Percentiles rank a stretch among this genome's conserved stretches.
Conservation (phyloP, 257 asterid genomes). For the Schizonepeta tenuifolia region DNA sequence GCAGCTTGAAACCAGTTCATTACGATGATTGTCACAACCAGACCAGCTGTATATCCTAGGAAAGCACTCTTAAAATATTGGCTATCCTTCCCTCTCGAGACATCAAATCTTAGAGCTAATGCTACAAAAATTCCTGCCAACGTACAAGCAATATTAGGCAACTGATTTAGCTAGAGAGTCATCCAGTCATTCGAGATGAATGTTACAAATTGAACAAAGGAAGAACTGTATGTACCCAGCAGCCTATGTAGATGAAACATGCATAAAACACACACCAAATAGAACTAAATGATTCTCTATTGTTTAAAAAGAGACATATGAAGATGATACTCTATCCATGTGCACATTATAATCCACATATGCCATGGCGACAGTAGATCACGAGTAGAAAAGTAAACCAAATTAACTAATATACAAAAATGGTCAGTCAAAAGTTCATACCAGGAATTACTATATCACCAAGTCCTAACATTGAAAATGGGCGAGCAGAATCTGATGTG, state of each 20-base stretch:
- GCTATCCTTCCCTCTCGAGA: conserved; percentile 74
- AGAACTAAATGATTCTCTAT: neutral
- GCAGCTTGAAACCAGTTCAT: conserved; percentile 99
- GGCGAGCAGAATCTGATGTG: conserved; percentile 77
- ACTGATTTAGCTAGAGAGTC: neutral
- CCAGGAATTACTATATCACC: conserved; percentile 99
- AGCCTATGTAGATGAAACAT: neutral
- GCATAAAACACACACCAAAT: neutral
- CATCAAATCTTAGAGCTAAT: conserved; percentile 91
- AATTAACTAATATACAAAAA: neutral
- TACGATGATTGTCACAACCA: conserved; percentile 73
- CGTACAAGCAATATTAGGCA: conserved; percentile 18
- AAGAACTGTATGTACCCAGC: neutral
- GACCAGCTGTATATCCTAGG: conserved; percentile 75
- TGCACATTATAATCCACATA: neutral
- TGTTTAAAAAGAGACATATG: neutral
- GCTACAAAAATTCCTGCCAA: conserved; percentile 95
- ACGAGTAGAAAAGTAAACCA: neutral
- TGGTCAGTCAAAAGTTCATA: conserved; percentile 35
- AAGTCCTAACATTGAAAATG: conserved; percentile 98
- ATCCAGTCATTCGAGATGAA: neutral
- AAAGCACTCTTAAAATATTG: conserved; percentile 93
- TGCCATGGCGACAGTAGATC: neutral
- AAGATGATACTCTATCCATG: neutral
- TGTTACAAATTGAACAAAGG: neutral